Evolutionary conservation across 768 basidiomycete genomes (phyloP), one percentile per base, ranked within the genome.

Genomic region (Baorangia bicolor): DNA sequence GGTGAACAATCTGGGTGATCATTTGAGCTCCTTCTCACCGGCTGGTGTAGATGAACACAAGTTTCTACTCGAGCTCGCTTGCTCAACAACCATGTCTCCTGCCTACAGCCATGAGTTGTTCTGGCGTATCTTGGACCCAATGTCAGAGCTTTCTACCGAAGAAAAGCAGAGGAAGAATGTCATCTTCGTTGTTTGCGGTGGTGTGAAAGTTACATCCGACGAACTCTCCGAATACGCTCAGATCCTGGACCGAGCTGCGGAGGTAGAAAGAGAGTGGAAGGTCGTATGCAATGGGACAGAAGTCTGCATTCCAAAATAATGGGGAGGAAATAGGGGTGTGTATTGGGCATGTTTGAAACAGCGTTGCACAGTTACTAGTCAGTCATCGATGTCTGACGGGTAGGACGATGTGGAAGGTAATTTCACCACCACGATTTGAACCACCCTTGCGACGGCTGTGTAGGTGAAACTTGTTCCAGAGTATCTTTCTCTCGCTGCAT

Each of bases 11-110:
- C 27, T 52, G 11, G 9, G 21, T 30, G 25, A 57, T 55, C 25
- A 4, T 46, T 5, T 20, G 43, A 33, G 20, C 38, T 20, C 33
- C 14, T 11, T 27, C 53, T 55, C 12, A 63, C 44, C 11, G 8
- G 18, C 18, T 40, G 8, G 27, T 14, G 14, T 60, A 88, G 90
- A 88, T 58, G 87, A 90, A 56, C 89, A 92, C 64, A 89, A 88
- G 68, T 73, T 85, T 53, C 74, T 91, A 25, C 82, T 88, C 11
- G 89, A 92, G 62, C 75, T 92, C 23, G 86, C 90, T 2, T 90
- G 89, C 59, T 77, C 88, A 6, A 83, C 86, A 9, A 83, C 89
- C 4, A 75, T 92, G 9, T 77, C 80, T 2, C 80, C 87, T 2
- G 88, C 83, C 2, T 92, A 90, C 64, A 79, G 78, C 31, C 76